Evolutionary conservation across 768 basidiomycete species (phyloP), one percentile per base, ranked within the genome.

Genomic region (Sarcomyxa edulis): DNA sequence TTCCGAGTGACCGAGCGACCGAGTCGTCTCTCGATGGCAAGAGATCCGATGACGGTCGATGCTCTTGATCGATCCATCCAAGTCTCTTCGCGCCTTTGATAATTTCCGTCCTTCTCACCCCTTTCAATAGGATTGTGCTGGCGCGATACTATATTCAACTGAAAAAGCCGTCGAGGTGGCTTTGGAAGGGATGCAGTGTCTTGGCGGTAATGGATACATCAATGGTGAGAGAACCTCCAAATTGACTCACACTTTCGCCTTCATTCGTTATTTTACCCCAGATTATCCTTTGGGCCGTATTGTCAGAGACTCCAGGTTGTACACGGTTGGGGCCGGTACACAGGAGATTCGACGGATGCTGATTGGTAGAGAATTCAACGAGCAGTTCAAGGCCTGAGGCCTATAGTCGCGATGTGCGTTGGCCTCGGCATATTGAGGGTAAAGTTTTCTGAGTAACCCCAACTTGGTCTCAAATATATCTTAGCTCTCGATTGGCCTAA

Each of bases 191-290:
- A 91, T 92, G 84, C 93, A 95, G 51, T 93, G 89, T 53, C 68
- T 95, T 29, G 92, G 93, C 35, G 93, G 94, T 6, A 96, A 96
- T 54, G 94, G 93, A 9, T 97, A 95, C 57, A 93, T 93, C 59
- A 95, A 95, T 47, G 90, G 90, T 85, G 37, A 47, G 69, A 55
- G 11, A 7, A 29, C 26, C 19, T 40, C 5, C 21, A 22, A n/a
- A 6, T 15, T 38, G 6, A 25, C 10, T 16, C 11, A 6, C 9
- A 22, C 8, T 21, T 36, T 41, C 34, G 41, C 41, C 44, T 45
- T 35, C 19, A 22, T 29, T 6, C 38, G 29, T 35, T 25, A 31
- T 15, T 22, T 23, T 23, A 33, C 33, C 20, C 21, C 50, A 93
- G 93, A 97, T 48, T 97, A 94, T 51, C 88, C 91, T 3, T 76